Evolutionary conservation across 148 eudicot species (phyloP).

Genomic region (Amaranthus hypochondriacus): DNA sequence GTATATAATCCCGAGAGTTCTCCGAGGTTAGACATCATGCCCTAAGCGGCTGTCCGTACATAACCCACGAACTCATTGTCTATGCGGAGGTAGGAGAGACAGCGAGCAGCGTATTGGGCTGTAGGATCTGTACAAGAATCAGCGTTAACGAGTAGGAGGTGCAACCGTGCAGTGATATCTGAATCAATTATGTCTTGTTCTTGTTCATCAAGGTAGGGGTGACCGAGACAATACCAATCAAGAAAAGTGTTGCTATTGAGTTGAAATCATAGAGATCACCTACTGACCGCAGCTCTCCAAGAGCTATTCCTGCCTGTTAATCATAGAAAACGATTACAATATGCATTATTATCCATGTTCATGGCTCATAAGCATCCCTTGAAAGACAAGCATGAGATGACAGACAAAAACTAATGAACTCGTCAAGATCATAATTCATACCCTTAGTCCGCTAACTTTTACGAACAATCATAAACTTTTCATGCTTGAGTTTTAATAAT

Average conservation of each 20-base stretch:
- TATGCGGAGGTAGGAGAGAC: not conserved
- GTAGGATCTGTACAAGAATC: constrained; percentile 29
- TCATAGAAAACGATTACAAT: not conserved
- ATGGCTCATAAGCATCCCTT: not conserved
- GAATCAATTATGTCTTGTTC: constrained; percentile 30
- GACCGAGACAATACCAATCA: constrained; percentile 67
- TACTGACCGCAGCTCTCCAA: constrained; percentile 74
- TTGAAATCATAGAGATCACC: constrained; percentile 83
- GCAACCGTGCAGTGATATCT: not conserved
- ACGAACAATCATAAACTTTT: too few relatives aligned
- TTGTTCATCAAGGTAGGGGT: constrained; percentile 76
- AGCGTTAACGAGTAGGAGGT: constrained; percentile 1
- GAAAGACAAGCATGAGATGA: not conserved
- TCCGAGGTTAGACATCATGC: constrained; percentile 3
- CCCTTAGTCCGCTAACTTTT: too few relatives aligned
- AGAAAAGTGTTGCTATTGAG: constrained; percentile 82
- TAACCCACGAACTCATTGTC: not conserved
- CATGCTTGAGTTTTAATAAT: too few relatives aligned
- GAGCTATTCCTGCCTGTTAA: constrained; percentile 85
- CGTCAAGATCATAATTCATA: too few relatives aligned
- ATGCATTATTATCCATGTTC: not conserved
- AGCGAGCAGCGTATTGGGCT: constrained; percentile 13
- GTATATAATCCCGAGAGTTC: not conserved
- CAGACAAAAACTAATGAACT: too few relatives aligned
- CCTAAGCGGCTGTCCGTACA: not conserved